Evolutionary conservation across 345 rosid genomes (phyloP).

Genomic region (Rhodamnia argentea): DNA sequence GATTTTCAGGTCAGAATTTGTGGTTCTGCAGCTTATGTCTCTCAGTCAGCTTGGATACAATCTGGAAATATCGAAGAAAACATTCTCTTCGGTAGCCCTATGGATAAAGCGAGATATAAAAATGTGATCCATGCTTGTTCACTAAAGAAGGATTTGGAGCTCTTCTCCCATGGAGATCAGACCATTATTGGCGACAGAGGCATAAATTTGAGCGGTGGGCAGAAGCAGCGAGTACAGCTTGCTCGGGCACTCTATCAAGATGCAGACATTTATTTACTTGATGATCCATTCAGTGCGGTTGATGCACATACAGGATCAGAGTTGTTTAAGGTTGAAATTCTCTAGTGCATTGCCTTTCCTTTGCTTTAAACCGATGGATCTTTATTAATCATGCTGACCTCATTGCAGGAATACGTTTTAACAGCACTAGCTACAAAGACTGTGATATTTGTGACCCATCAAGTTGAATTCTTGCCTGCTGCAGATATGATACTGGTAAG

Average conservation of each 20-base stretch:
- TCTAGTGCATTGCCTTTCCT: neutral
- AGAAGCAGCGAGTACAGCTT: constrained; percentile 98
- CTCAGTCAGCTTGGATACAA: constrained; percentile 99
- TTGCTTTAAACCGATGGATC: constrained; percentile 4
- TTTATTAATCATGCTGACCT: constrained; percentile 16
- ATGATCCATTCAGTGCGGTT: constrained; percentile 99
- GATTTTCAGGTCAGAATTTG: constrained; percentile 73
- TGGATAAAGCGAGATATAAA: constrained; percentile 91
- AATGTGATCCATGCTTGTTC: constrained; percentile 90
- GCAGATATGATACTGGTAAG: constrained; percentile 96
- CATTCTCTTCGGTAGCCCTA: constrained; percentile 92
- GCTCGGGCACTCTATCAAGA: constrained; percentile 99
- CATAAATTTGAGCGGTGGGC: constrained; percentile 97
- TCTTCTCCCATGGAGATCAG: constrained; percentile 97
- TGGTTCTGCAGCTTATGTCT: constrained; percentile 94
- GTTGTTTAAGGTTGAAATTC: constrained; percentile 66
- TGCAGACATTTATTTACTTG: constrained; percentile 94
- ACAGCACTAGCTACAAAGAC: constrained; percentile 80
- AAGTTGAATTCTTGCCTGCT: constrained; percentile 94
- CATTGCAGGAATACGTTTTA: constrained; percentile 85
- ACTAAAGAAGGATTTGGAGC: constrained; percentile 88
- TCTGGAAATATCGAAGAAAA: constrained; percentile 99
- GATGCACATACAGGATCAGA: constrained; percentile 99
- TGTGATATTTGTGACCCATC: constrained; percentile 94
- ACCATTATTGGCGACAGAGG: constrained; percentile 99